These are phyloP conservation scores for Cordyceps tenuipes DNA, from an alignment of 2,329 filamentous ascomycete species.

Conservation along the genomic window DNA sequence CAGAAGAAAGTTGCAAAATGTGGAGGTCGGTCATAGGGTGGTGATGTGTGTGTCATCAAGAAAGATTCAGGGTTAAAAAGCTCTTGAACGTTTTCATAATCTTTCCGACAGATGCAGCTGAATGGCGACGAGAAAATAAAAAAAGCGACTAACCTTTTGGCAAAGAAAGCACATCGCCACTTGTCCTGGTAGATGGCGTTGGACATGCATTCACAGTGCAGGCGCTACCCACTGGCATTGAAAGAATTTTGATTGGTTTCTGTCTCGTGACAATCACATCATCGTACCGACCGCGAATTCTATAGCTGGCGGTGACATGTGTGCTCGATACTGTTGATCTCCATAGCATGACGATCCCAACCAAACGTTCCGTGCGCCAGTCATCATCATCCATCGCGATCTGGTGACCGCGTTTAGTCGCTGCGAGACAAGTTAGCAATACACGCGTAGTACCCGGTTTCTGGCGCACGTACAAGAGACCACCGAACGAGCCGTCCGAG, in stretches of 20 bases:
- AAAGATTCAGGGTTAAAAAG: slow-evolving; percentile 60
- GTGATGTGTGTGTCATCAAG: slow-evolving; percentile 52
- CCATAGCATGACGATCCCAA: slow-evolving; percentile 38
- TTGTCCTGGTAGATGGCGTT: not conserved
- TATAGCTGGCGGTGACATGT: slow-evolving; percentile 42
- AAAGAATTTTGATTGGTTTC: slow-evolving; percentile 18
- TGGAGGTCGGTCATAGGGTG: slow-evolving; percentile 42
- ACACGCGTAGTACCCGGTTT: not conserved
- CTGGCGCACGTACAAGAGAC: slow-evolving; percentile 56
- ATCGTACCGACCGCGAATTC: slow-evolving; percentile 20
- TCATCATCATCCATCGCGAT: slow-evolving; percentile 31
- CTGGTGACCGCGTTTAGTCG: slow-evolving; percentile 39
- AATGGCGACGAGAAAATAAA: not conserved
- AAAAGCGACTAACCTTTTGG: slow-evolving; percentile 37
- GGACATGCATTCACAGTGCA: slow-evolving; percentile 11
- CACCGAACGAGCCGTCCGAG: slow-evolving; percentile 61
- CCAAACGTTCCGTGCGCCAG: slow-evolving; percentile 33
- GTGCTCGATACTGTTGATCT: slow-evolving; percentile 32
- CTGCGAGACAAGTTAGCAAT: slow-evolving; percentile 35
- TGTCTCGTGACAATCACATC: slow-evolving; percentile 24
- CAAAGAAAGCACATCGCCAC: not conserved
- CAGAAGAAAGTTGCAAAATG: slow-evolving; percentile 9
- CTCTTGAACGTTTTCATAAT: slow-evolving; percentile 52
- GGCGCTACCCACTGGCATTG: slow-evolving; percentile 9
- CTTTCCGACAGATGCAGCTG: slow-evolving; percentile 34